Percentiles rank a stretch among this genome's conserved stretches.
Conservation (phyloP, 305 asterid genomes). For the Fraxinus floribunda region DNA sequence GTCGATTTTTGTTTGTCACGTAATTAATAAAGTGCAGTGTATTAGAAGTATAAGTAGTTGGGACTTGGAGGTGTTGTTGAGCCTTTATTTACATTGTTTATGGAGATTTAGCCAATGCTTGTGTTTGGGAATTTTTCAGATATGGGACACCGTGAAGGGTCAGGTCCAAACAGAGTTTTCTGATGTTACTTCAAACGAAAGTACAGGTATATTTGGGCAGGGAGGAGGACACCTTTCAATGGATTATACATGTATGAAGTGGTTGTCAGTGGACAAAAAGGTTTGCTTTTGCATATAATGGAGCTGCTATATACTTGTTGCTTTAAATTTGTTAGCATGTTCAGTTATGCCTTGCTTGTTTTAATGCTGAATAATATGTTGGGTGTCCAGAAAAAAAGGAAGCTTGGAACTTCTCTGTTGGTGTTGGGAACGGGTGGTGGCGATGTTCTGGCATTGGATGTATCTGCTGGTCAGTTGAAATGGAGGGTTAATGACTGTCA, state of each 20-base stretch:
- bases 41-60: neutral
- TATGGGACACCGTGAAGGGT: conserved; percentile 92
- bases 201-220: conserved; percentile 39
- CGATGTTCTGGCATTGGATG: conserved; percentile 85
- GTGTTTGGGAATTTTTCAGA: conserved; percentile 41
- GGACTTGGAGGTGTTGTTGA: neutral
- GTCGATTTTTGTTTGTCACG: neutral
- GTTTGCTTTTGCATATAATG: conserved; percentile 32
- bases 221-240: conserved; percentile 81
- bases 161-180: conserved; percentile 80
- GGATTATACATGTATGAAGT: conserved; percentile 92
- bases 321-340: neutral
- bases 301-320: neutral
- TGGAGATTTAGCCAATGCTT: neutral
- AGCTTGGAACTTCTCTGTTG: conserved; percentile 71
- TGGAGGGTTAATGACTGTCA: conserved; percentile 85
- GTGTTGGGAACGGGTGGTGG: conserved; percentile 94
- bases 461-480: conserved; percentile 77
- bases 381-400: conserved; percentile 68
- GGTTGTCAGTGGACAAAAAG: conserved; percentile 73
- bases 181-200: conserved; percentile 58
- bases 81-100: neutral
- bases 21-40: neutral
- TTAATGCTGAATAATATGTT: conserved; percentile 5
- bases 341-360: neutral